Percentiles rank a stretch among this genome's conserved stretches.
These are phyloP conservation scores for Eucalyptus polybractea DNA, from an alignment of 345 rosid genomes.

Conservation along the genomic window DNA sequence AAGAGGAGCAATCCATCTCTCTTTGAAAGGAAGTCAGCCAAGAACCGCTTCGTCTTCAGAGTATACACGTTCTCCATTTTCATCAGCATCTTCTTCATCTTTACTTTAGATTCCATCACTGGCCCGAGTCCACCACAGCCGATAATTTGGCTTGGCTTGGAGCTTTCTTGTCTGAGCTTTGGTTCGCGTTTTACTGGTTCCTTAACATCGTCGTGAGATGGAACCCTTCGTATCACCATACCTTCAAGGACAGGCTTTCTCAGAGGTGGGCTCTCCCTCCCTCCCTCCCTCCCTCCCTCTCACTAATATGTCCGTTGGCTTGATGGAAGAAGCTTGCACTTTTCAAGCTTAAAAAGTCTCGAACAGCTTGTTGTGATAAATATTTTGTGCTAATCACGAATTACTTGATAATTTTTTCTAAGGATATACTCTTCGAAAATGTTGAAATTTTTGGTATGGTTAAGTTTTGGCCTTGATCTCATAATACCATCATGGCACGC, in stretches of 20 bases:
- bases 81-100: neutral
- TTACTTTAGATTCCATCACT: neutral
- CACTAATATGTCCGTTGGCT: neutral
- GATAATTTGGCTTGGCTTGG: conserved; percentile 18
- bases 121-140: neutral
- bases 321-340: neutral
- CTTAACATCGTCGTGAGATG: neutral
- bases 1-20: neutral
- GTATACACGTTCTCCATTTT: neutral
- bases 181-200: conserved; percentile 17
- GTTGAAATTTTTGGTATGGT: neutral
- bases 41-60: neutral
- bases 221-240: neutral
- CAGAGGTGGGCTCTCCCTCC: neutral
- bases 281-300: neutral
- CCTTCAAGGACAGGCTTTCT: too few relatives aligned
- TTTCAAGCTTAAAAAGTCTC: neutral
- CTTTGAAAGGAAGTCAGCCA: neutral
- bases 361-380: neutral
- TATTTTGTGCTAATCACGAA: neutral
- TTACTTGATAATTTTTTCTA: neutral
- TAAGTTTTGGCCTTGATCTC: neutral
- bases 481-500: neutral
- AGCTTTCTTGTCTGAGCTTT: conserved; percentile 3
- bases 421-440: neutral